A percentile compares a stretch with the other conserved stretches of the same genome.
phyloP scores from a whole-genome alignment of 2,329 filamentous ascomycete genomes.

The Penicillium concentricum region DNA sequence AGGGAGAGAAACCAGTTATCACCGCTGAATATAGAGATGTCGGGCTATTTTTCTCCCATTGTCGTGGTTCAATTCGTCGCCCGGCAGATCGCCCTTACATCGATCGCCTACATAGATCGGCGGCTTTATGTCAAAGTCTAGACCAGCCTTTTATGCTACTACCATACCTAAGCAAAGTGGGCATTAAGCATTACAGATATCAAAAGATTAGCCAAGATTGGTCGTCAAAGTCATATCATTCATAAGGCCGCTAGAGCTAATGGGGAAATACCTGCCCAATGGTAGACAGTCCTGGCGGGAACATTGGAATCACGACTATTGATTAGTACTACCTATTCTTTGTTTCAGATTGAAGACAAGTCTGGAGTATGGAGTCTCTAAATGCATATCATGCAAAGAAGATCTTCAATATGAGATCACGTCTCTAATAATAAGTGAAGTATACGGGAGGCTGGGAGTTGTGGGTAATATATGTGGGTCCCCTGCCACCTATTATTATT shows the following conservation, averaged over 20 bases:
- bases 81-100: not conserved
- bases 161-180: no score
- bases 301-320: not conserved
- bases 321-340: not conserved
- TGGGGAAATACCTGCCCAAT: not conserved
- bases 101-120: not conserved
- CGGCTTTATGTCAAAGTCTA: not conserved
- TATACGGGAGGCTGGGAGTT: constrained; percentile 1
- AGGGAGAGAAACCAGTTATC: not conserved
- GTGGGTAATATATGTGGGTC: constrained; percentile 1
- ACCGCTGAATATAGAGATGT: no score
- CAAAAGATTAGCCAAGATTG: not conserved
- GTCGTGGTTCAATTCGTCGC: not conserved
- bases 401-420: constrained; percentile 2
- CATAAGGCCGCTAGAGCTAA: not conserved
- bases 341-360: not conserved
- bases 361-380: not conserved
- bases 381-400: not conserved
- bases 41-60: no score
- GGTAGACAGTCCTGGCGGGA: not conserved
- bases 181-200: not conserved
- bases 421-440: not conserved
- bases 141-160: not conserved
- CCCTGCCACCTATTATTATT: not conserved
- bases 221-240: not conserved